These are phyloP conservation scores for Tolypocladium ophioglossoides DNA, from an alignment of 2,329 filamentous ascomycete genomes.

Conservation along the genomic window DNA sequence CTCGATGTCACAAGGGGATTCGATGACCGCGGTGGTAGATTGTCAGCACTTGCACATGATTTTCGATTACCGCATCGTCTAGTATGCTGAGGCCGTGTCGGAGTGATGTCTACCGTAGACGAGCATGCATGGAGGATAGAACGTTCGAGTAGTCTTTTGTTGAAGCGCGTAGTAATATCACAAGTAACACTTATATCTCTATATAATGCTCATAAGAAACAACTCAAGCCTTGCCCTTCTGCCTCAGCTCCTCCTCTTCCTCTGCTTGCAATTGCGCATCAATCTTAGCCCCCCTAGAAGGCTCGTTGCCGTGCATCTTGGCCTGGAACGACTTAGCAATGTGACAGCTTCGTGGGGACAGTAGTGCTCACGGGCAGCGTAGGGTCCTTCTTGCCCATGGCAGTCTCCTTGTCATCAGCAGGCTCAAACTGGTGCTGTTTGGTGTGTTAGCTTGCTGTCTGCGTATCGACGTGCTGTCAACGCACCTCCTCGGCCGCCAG, in stretches of 20 bases:
- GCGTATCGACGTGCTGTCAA: neutral
- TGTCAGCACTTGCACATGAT: neutral
- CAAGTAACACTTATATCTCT: neutral
- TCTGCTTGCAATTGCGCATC: slow-evolving; percentile 59
- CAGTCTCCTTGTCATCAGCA: slow-evolving; percentile 32
- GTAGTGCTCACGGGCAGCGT: slow-evolving; percentile 39
- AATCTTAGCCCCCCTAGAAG: slow-evolving; percentile 60
- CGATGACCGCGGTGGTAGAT: neutral
- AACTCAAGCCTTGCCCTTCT: slow-evolving; percentile 35
- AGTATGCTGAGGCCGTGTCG: neutral
- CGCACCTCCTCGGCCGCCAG: slow-evolving; percentile 51
- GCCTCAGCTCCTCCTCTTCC: slow-evolving; percentile 52
- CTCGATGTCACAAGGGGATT: neutral
- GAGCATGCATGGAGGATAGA: neutral
- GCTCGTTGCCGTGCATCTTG: slow-evolving; percentile 60
- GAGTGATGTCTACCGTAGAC: neutral
- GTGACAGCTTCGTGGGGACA: too few species aligned
- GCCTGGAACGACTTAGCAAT: slow-evolving; percentile 31
- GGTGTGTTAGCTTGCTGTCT: slow-evolving; percentile 5
- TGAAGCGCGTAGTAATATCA: too few species aligned
- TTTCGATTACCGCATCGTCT: neutral
- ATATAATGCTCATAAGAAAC: neutral
- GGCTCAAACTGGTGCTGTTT: slow-evolving; percentile 27
- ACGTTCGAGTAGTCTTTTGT: too few species aligned
- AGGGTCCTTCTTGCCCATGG: slow-evolving; percentile 44